Evolutionary conservation across 495 filamentous ascomycete genomes (phyloP), one percentile per base, ranked within the genome.

Genomic region (Hypomontagnella monticulosa): DNA sequence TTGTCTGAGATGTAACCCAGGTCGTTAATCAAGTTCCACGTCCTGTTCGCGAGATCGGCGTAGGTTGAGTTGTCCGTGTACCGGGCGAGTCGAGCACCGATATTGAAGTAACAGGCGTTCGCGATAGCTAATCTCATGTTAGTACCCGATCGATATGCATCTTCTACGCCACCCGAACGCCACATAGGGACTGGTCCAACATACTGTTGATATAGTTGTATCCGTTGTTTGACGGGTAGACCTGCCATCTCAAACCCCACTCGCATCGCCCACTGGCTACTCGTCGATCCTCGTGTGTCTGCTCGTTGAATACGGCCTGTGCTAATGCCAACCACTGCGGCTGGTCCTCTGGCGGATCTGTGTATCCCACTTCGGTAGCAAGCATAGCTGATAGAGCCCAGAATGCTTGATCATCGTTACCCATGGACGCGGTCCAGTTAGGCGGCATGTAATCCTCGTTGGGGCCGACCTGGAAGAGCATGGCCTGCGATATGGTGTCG

Each of bases 231-330:
- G 87, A 90, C 9, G 84, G 78, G 73, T 83, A 90, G 52, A 92
- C 90, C 80, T 94, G 91, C 91, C 91, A 93, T 61, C 86, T 78
- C 48, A 93, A 78, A 7, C 91, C 91, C 63, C 91, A 91, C 40
- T 82, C 78, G 71, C 91, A 95, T 12, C 79, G 81, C 9, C 70
- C 71, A 0, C 70, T 73, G 57, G 87, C 81, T 81, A 86, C 90
- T 18, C 88, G 82, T 84, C 57, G 79, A 84, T 72, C 82, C 65
- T 64, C 79, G 12, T 61, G 46, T 7, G 79, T 81, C 67, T 92
- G 89, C 8, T 84, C 83, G 68, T 92, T 90, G 76, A 89, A 92
- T 10, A 91, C 88, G 36, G 84, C 89, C 72, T 92, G 88, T 0
- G 87, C 89, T 0, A 92, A 78, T 0, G 87, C 80, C 3, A 92